Base-by-base conservation (phyloP, 495 filamentous ascomycete genomes). In the Platismatia glauca region DNA sequence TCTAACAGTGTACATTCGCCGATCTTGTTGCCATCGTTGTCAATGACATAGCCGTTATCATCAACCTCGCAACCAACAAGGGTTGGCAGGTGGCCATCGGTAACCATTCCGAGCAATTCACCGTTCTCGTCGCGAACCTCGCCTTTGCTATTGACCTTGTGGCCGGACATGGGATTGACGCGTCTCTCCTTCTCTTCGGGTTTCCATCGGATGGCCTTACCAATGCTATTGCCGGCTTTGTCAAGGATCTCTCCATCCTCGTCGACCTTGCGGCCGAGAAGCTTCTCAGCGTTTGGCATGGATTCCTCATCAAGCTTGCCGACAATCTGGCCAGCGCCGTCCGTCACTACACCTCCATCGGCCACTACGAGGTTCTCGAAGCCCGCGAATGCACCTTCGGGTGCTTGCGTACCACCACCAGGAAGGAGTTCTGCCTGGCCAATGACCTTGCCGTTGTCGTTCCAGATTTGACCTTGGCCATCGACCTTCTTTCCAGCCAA, bases 181-280 rank as follows among this genome's bases (percentile, higher is more conserved):
- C 75, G 70, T 59, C 82, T 83, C 73, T 87, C 79, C 68, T 89
- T 86, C 76, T 86, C 83, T 63, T 89, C 86, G 11, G 89, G 88
- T 63, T 87, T 82, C 87, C 87, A 94, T 48, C 90, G 82, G 73
- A 93, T 89, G 31, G 89, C 90, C 60, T 86, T 84, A 44, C 90
- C 90, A 20, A 95, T 80, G 38, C 79, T 78, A 72, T 95, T 95
- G 65, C 90, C 90, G 67, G 89, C 88, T 75, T 83, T 85, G 76
- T 95, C 90, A 55, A 85, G 73, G 29, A 95, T 81, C 62, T 95
- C 90, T 34, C 90, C 90, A 64, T 94, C 89, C 61, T 89, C 86
- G 67, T 95, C 90, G 34, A 94, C 89, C 13, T 77, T 74, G 64
- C 90, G 88, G 22, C 90, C 90, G 34, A 84, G 77, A 4, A 95